Evolutionary conservation across 1,284 basidiomycete genomes (phyloP).

Genomic region (Ustilago tritici): DNA sequence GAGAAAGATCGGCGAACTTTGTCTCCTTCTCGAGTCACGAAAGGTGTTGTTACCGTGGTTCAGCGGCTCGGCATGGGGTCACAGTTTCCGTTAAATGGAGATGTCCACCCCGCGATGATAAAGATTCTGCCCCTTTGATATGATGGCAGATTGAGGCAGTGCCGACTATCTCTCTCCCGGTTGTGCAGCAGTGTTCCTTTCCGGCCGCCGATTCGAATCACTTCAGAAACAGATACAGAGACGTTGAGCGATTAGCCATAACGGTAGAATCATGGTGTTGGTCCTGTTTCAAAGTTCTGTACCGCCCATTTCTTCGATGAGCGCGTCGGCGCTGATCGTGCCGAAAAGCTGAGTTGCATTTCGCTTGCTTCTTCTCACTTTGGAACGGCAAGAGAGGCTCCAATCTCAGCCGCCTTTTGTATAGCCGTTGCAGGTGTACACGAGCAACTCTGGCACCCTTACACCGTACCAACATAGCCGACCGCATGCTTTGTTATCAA

Average conservation of each 20-base stretch:
- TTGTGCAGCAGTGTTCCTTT: not conserved
- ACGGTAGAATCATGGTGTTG: no score
- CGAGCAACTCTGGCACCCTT: no score
- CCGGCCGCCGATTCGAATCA: slow-evolving; percentile 3
- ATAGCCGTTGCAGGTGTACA: not conserved
- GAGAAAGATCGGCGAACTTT: not conserved
- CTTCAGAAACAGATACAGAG: not conserved
- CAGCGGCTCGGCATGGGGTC: not conserved
- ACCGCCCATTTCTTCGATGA: not conserved
- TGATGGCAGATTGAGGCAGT: not conserved
- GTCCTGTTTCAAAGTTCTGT: no score
- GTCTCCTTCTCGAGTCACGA: not conserved
- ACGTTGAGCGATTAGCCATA: not conserved
- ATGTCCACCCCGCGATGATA: not conserved
- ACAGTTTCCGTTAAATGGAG: not conserved
- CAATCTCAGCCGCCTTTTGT: slow-evolving; percentile 1
- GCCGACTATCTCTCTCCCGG: no score
- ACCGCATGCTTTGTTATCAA: slow-evolving; percentile 4
- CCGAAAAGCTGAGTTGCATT: slow-evolving; percentile 9
- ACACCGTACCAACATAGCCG: not conserved
- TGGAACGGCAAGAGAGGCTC: not conserved
- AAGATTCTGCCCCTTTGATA: not conserved
- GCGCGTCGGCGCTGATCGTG: slow-evolving; percentile 11
- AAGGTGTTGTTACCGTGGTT: not conserved
- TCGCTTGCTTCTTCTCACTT: not conserved